Base-by-base conservation (phyloP, 169 alveolate genomes). In the Cryptosporidium baileyi region DNA sequence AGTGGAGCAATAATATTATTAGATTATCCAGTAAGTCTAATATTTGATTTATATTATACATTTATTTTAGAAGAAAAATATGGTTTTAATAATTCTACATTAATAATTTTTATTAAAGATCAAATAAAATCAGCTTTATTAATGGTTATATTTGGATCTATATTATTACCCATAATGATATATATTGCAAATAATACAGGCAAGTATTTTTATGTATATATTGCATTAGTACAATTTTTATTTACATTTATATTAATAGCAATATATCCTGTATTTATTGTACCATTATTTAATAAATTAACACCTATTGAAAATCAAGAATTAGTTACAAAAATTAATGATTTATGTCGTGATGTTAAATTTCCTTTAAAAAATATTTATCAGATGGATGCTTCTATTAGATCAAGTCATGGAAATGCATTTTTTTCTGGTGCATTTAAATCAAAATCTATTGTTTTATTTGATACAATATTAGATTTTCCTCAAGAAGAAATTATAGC, bases 391-490 rank as follows among this genome's bases (percentile, higher is more conserved):
- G 85, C 85, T 40, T 74, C 85, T 2, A 26, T 57, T 15, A 74
- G 85, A 41, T 74, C 85, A 0, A 51, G 36, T 11, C 85, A 74
- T 36, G 85, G 85, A 51, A 74, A 74, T 74, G 85, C 85, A 32
- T 74, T 74, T 32, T 74, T 74, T 74, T 22, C 67, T 6, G 85
- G 85, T 0, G 43, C 41, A 1, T 74, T 74, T 30, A 74, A 28
- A 13, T 36, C 85, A 3, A 74, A 74, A 40, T 57, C 65, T 0
- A 74, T 74, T n/a, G 59, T 74, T 38, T 43, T 74, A 22, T 74
- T 22, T 38, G 85, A 74, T 40, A 74, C 85, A 0, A 74, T 74
- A 26, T 34, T 74, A 6, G 85, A 74, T 57, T 74, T 74, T 38
- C 85, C 85, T 19, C 54, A 57, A 24, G 67, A 74, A 22, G 85